Conservation (phyloP, 371 early-diverging fungal species). For the Quaeritorhiza haematococci region DNA sequence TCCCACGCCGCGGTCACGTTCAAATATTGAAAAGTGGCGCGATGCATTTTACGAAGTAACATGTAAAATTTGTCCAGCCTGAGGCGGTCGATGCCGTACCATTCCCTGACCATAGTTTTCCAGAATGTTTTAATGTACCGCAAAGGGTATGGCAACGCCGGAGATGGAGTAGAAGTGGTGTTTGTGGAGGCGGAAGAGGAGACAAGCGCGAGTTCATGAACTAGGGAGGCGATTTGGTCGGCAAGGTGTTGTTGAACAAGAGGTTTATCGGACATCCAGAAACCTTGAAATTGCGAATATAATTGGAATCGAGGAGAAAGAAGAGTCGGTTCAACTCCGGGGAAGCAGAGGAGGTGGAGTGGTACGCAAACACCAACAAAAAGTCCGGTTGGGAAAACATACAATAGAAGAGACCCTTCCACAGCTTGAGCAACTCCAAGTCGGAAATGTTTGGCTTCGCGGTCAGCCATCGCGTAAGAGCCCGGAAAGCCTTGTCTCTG, state of each 20-base stretch:
- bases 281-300: constrained; percentile 45
- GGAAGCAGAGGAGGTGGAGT: not conserved
- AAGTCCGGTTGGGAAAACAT: constrained; percentile 22
- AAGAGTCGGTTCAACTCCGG: not conserved
- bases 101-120: constrained; percentile 75
- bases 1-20: constrained; percentile 60
- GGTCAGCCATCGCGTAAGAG: constrained; percentile 56
- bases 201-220: constrained; percentile 51
- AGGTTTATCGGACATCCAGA: constrained; percentile 95
- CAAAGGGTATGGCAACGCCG: constrained; percentile 37
- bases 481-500: constrained; percentile 75
- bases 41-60: constrained; percentile 70
- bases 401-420: constrained; percentile 94
- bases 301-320: not conserved
- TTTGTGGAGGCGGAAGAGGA: too few species aligned
- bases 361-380: not conserved
- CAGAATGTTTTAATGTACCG: constrained; percentile 75
- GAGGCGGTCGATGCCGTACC: constrained; percentile 83
- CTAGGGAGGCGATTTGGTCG: constrained; percentile 64
- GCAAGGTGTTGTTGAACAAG: constrained; percentile 84
- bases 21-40: constrained; percentile 62
- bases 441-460: constrained; percentile 50
- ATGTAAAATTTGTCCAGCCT: constrained; percentile 85
- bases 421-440: constrained; percentile 74
- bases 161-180: too few species aligned